Percentiles rank a stretch among this genome's conserved stretches.
These are phyloP conservation scores for Dendrobium officinale DNA, from an alignment of 106 monocot genomes.

Conservation along the genomic window DNA sequence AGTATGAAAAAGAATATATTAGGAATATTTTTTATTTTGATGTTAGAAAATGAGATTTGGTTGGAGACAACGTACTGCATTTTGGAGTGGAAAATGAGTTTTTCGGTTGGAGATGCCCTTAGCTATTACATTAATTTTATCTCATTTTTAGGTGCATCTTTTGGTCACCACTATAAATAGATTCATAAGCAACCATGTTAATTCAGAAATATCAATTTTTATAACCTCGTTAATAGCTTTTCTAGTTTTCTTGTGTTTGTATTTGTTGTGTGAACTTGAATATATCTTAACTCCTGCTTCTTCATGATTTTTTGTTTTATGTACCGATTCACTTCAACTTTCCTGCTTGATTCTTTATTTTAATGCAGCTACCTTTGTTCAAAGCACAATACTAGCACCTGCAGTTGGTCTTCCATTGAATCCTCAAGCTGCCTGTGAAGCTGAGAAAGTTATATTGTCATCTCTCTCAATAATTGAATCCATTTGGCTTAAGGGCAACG, in stretches of 20 bases:
- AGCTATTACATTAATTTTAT: no score
- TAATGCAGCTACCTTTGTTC: constrained; percentile 39
- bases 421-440: constrained; percentile 55
- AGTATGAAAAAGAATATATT: no score
- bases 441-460: constrained; percentile 41
- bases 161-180: no score
- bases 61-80: no score
- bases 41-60: no score
- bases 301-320: not conserved
- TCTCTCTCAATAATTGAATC: constrained; percentile 69
- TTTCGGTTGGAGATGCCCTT: no score
- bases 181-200: not conserved
- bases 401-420: constrained; percentile 54
- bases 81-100: no score
- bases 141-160: no score
- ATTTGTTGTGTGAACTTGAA: not conserved
- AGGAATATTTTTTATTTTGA: no score
- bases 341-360: not conserved
- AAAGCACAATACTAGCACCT: constrained; percentile 52
- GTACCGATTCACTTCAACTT: not conserved
- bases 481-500: constrained; percentile 69
- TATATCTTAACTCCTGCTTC: not conserved
- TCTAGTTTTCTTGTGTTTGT: not conserved
- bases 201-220: not conserved
- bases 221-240: not conserved